Conservation (phyloP, 164 flowering plant genomes). For the Stephania cephalantha region DNA sequence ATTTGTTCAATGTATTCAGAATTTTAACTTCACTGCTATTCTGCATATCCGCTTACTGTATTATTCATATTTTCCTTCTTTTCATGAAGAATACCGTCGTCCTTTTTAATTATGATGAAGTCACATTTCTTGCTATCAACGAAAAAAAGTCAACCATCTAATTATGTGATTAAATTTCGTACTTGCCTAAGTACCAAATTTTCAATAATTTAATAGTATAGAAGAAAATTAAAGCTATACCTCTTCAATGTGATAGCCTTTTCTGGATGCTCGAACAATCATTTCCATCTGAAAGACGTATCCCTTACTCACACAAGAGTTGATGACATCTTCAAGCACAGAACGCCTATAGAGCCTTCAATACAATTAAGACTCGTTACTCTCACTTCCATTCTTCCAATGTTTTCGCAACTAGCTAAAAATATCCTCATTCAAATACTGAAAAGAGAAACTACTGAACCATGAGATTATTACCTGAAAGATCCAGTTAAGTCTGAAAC, state of each 20-base stretch:
- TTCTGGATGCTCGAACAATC: constrained; percentile 92
- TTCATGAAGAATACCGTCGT: too few species aligned
- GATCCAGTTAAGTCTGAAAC: constrained; percentile 98
- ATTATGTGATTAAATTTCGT: too few species aligned
- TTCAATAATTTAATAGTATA: too few species aligned
- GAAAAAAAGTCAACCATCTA: too few species aligned
- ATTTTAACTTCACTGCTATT: background rate
- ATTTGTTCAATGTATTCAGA: background rate
- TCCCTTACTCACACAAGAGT: constrained; percentile 86
- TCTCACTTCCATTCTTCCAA: background rate
- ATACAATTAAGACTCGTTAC: constrained; percentile 10
- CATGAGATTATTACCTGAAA: constrained; percentile 48
- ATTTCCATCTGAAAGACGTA: constrained; percentile 99
- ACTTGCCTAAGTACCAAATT: too few species aligned
- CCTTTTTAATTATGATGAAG: too few species aligned
- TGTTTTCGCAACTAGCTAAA: background rate
- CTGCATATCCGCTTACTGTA: too few species aligned
- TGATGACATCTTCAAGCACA: constrained; percentile 84
- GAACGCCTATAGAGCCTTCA: constrained; percentile 75
- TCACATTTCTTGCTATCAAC: too few species aligned
- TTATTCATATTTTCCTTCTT: too few species aligned
- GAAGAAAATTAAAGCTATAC: constrained; percentile 26
- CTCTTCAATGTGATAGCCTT: constrained; percentile 93
- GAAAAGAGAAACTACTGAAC: background rate
- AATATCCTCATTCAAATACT: constrained; percentile 5